Base-by-base conservation (phyloP, 495 filamentous ascomycete species). In the Daldinia childiae region DNA sequence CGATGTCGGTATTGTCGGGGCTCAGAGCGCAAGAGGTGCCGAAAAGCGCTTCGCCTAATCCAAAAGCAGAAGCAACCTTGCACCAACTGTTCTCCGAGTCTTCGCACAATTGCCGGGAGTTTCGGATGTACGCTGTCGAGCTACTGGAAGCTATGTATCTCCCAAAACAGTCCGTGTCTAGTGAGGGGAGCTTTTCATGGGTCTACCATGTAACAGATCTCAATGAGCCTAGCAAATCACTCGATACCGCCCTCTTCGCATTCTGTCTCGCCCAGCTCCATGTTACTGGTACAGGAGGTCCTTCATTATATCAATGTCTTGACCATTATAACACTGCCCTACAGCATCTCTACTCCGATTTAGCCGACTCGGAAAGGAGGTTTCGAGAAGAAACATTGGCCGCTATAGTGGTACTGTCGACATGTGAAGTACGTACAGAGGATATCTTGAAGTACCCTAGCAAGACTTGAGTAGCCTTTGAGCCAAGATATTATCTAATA, bases 261-360 rank as follows among this genome's bases (percentile, higher is more conserved):
- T 69, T 69, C 52, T 69, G 66, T 15, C 66, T 69, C 39, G 17
- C 59, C 39, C 66, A 69, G 45, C 32, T 69, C 30, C 66, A 64
- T 52, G 41, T 64, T 21, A 69, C 66, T 8, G 43, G 59, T 19
- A 62, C 52, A 15, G 66, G 60, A 26, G 57, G 36, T n/a, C 41
- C 55, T 29, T 64, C 66, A 14, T 54, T 69, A 30, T 69, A 69
- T 6, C 39, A 69, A 45, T 69, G 66, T 32, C 66, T 69, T 54
- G 66, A 64, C 6, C 66, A 64, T 32, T 69, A 69, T 34, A 69
- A 69, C n/a, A 58, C 60, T 30, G 66, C 66, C 11, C 30, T 69
- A 15, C 66, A 58, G 21, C 52, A 69, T 27, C 60, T 69, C 11
- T 52, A 63, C 54, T 34, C 66, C 29, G 66, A 69, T 27, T 43